phyloP scores from a whole-genome alignment of 1,284 basidiomycete genomes.

The Trichosporon ovoides region DNA sequence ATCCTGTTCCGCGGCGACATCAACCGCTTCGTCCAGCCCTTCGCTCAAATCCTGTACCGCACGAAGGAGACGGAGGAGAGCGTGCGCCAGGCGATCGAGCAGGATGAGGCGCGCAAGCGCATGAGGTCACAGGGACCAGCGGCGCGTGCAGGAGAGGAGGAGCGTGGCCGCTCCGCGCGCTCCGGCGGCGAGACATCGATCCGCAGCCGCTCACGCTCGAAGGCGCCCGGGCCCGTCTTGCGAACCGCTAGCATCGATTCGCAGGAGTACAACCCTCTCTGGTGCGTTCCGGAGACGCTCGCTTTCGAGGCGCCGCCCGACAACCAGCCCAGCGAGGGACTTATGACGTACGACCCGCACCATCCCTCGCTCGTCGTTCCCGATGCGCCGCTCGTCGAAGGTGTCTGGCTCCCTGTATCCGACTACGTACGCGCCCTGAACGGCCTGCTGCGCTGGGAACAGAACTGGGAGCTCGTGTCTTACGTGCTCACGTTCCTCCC shows the following conservation, averaged over 20 bases:
- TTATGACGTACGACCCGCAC: slow-evolving; percentile 66
- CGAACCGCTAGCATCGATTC: slow-evolving; percentile 23
- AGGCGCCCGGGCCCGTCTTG: slow-evolving; percentile 38
- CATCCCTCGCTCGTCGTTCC: slow-evolving; percentile 50
- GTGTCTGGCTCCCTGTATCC: slow-evolving; percentile 69
- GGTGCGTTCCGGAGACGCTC: slow-evolving; percentile 71
- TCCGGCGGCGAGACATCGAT: slow-evolving; percentile 17
- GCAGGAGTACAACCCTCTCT: slow-evolving; percentile 57
- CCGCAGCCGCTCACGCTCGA: slow-evolving; percentile 67
- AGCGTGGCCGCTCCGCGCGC: slow-evolving; percentile 31
- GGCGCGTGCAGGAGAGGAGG: slow-evolving; percentile 23
- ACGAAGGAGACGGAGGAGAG: slow-evolving; percentile 40
- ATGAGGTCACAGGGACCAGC: neutral
- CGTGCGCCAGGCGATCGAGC: slow-evolving; percentile 27
- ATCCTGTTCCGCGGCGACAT: slow-evolving; percentile 62
- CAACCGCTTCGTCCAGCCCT: slow-evolving; percentile 42
- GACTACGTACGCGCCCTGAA: slow-evolving; percentile 66
- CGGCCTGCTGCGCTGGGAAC: slow-evolving; percentile 66
- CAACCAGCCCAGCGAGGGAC: slow-evolving; percentile 65
- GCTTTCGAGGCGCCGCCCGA: slow-evolving; percentile 62
- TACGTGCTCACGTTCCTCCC: slow-evolving; percentile 90
- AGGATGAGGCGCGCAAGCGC: slow-evolving; percentile 27
- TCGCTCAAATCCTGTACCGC: slow-evolving; percentile 47
- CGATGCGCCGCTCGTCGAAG: slow-evolving; percentile 51
- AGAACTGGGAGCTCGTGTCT: slow-evolving; percentile 89